Evolutionary conservation across 192 early-diverging fungal genomes (phyloP).

Genomic region (Podila verticillata): DNA sequence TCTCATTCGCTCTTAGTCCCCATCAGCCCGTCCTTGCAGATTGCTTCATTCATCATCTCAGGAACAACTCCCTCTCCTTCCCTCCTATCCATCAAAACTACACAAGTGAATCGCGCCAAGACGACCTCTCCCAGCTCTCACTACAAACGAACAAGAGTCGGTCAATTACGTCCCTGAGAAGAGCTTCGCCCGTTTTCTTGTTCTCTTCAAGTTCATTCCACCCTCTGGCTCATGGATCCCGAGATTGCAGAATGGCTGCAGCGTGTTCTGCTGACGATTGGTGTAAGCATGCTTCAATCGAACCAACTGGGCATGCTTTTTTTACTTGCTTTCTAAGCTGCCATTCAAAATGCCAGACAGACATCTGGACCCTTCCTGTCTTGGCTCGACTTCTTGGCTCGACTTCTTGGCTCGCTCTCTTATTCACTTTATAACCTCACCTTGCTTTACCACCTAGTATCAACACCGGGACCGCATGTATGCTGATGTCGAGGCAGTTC

Average conservation of each 20-base stretch:
- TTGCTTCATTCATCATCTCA: not conserved
- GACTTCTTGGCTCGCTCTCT: not conserved
- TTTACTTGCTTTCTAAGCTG: not conserved
- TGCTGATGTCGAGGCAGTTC: slow-evolving; percentile 71
- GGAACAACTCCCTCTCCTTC: not conserved
- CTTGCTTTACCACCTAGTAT: slow-evolving; percentile 57
- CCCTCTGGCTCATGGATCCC: slow-evolving; percentile 25
- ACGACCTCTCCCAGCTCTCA: not conserved
- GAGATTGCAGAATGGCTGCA: slow-evolving; percentile 51
- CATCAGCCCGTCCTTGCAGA: not conserved
- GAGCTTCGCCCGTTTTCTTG: no score
- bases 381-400: not conserved
- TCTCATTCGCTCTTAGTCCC: not conserved
- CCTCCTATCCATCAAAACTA: not conserved
- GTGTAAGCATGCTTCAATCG: slow-evolving; percentile 9
- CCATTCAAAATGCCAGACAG: not conserved
- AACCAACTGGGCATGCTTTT: not conserved
- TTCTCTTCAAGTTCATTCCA: not conserved
- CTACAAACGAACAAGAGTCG: not conserved
- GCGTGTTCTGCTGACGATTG: slow-evolving; percentile 36
- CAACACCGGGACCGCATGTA: slow-evolving; percentile 66
- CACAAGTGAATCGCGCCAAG: no score
- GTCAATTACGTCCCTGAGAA: not conserved
- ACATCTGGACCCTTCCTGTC: not conserved
- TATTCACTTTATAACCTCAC: slow-evolving; percentile 1